These are phyloP conservation scores for Microthlaspi erraticum DNA, from an alignment of 345 rosid species.

Conservation along the genomic window DNA sequence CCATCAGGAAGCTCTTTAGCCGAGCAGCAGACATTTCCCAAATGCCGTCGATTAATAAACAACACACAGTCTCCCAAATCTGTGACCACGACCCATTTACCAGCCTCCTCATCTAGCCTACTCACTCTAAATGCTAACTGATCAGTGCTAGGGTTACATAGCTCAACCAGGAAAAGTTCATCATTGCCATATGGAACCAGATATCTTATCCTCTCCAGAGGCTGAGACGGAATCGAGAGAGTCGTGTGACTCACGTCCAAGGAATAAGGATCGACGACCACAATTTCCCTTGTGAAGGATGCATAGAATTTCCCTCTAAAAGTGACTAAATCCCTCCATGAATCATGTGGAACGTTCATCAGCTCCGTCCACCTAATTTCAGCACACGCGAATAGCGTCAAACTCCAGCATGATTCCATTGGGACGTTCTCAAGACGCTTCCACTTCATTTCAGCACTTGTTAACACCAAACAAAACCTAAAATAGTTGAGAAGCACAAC, in stretches of 20 bases:
- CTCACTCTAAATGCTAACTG: neutral
- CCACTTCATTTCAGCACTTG: neutral
- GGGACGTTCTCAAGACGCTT: neutral
- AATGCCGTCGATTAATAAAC: neutral
- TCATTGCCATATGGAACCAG: neutral
- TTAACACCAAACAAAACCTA: neutral
- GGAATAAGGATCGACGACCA: neutral
- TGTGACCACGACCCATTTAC: neutral
- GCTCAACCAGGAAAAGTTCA: slow-evolving; percentile 1
- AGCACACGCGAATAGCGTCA: too few species aligned
- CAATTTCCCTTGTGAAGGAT: neutral
- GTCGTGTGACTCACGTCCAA: neutral
- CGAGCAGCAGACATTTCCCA: neutral
- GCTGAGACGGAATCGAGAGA: neutral
- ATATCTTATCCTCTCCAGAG: neutral
- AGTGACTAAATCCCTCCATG: neutral
- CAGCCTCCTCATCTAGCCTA: neutral
- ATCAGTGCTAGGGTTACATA: fast-evolving
- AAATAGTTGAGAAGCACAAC: neutral
- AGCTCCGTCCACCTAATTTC: too few species aligned
- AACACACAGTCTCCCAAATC: neutral
- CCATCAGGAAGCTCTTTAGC: slow-evolving; percentile 5
- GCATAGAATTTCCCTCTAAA: slow-evolving; percentile 2
- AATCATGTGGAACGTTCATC: neutral
- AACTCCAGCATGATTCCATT: too few species aligned